Evolutionary conservation across 2,329 filamentous ascomycete species (phyloP).

Genomic region (Clonostachys byssicola): DNA sequence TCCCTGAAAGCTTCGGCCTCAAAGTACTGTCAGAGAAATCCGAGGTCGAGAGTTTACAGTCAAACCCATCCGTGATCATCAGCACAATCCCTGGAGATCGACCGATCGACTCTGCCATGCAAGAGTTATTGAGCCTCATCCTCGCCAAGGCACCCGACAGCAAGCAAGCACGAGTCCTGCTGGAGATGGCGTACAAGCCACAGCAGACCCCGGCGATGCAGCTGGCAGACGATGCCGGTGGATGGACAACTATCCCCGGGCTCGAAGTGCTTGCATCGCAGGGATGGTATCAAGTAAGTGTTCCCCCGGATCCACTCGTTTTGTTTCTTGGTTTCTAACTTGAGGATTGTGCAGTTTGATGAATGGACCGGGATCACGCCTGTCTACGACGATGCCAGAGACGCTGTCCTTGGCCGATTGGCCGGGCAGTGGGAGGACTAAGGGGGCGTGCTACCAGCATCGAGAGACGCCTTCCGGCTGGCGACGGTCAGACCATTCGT

Average conservation of each 20-base stretch:
- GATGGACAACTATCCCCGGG: slow-evolving; percentile 82
- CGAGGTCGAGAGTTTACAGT: slow-evolving; percentile 43
- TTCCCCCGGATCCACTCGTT: neutral
- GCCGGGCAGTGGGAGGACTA: no score
- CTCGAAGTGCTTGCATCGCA: slow-evolving; percentile 87
- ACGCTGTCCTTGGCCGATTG: slow-evolving; percentile 42
- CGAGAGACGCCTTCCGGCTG: no score
- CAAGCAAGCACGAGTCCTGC: slow-evolving; percentile 53
- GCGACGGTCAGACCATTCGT: no score
- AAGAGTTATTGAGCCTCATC: slow-evolving; percentile 38
- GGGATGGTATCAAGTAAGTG: slow-evolving; percentile 76
- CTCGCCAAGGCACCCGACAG: slow-evolving; percentile 10
- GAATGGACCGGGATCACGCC: slow-evolving; percentile 81
- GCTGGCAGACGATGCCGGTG: slow-evolving; percentile 64
- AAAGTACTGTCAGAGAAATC: slow-evolving; percentile 49
- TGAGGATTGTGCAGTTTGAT: slow-evolving; percentile 53
- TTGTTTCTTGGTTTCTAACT: slow-evolving; percentile 9
- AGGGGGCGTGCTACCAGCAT: no score
- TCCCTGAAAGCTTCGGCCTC: slow-evolving; percentile 71
- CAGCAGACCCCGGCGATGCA: slow-evolving; percentile 79
- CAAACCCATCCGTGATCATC: slow-evolving; percentile 63
- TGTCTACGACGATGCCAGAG: slow-evolving; percentile 65
- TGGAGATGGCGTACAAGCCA: slow-evolving; percentile 98
- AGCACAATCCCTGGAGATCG: slow-evolving; percentile 88
- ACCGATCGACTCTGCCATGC: slow-evolving; percentile 71